phyloP scores from a whole-genome alignment of 2,329 filamentous ascomycete genomes.

The Rugonectria rugulosa region DNA sequence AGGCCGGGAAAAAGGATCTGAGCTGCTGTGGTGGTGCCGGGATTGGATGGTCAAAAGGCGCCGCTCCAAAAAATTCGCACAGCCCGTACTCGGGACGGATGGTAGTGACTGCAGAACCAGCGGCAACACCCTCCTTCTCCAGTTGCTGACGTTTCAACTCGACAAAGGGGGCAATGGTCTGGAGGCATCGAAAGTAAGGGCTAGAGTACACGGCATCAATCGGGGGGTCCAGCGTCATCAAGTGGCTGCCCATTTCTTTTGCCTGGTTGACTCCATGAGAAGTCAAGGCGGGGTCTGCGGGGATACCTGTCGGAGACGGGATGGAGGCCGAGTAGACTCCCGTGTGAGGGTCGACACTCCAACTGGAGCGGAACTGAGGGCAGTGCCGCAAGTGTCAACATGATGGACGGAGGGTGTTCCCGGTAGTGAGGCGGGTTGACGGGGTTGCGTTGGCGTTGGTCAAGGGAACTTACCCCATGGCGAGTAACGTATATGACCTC shows the following conservation, averaged over 20 bases:
- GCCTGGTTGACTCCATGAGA: conserved; percentile 87
- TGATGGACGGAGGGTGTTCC: too few species aligned
- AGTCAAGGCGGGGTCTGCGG: conserved; percentile 87
- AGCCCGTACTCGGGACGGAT: conserved; percentile 66
- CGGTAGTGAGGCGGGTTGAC: too few species aligned
- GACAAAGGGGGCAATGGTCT: conserved; percentile 79
- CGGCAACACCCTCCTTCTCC: conserved; percentile 11
- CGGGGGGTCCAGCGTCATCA: conserved; percentile 68
- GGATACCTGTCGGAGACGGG: conserved; percentile 84
- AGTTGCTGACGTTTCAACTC: conserved; percentile 47
- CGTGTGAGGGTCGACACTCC: conserved; percentile 82
- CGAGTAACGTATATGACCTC: conserved; percentile 77
- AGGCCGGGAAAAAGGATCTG: conserved; percentile 70
- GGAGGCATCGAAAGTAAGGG: conserved; percentile 86
- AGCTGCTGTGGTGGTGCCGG: conserved; percentile 73
- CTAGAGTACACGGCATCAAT: conserved; percentile 83
- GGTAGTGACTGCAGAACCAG: conserved; percentile 38
- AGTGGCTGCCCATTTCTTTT: conserved; percentile 73
- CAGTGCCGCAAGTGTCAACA: conserved; percentile 27
- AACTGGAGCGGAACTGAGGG: conserved; percentile 84
- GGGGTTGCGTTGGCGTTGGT: neutral
- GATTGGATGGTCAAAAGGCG: conserved; percentile 83
- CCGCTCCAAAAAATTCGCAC: conserved; percentile 91
- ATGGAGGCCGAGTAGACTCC: conserved; percentile 79
- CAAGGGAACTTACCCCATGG: conserved; percentile 69